Percentiles rank a stretch among this genome's conserved stretches.
Evolutionary conservation across 495 filamentous ascomycete species (phyloP).

Genomic region (Hyaloscypha bicolor): DNA sequence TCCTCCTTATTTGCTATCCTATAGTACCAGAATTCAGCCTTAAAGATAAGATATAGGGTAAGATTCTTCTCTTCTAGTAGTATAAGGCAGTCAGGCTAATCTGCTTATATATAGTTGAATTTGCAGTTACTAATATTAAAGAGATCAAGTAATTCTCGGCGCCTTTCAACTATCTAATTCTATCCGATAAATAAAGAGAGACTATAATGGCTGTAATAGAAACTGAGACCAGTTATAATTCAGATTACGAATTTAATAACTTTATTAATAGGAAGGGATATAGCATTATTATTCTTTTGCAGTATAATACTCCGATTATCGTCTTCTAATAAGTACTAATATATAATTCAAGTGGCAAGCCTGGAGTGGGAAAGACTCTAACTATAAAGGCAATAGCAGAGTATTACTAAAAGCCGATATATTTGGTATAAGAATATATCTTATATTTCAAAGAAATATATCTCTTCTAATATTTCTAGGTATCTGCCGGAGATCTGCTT

Average conservation of each 20-base stretch:
- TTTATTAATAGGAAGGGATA: conserved; percentile 14
- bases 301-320: conserved; percentile 6
- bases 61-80: not conserved
- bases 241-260: conserved; percentile 12
- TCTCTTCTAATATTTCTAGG: conserved; percentile 18
- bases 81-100: not conserved
- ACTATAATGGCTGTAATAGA: conserved; percentile 29
- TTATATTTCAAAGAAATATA: not conserved
- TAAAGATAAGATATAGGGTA: conserved; percentile 18
- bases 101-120: conserved; percentile 29
- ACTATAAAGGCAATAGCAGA: conserved; percentile 10
- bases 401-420: conserved; percentile 4
- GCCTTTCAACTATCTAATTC: conserved; percentile 30
- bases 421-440: conserved; percentile 16
- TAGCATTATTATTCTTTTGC: conserved; percentile 17
- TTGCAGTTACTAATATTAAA: conserved; percentile 8
- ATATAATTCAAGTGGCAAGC: conserved; percentile 13
- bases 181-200: conserved; percentile 33
- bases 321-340: conserved; percentile 6
- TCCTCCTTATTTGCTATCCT: conserved; percentile 21
- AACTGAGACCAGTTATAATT: conserved; percentile 21
- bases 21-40: conserved; percentile 22
- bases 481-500: conserved; percentile 26
- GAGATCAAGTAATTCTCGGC: conserved; percentile 27
- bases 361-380: conserved; percentile 20